Conservation (phyloP, 1,284 basidiomycete genomes). For the Paramarasmius palmivorus region DNA sequence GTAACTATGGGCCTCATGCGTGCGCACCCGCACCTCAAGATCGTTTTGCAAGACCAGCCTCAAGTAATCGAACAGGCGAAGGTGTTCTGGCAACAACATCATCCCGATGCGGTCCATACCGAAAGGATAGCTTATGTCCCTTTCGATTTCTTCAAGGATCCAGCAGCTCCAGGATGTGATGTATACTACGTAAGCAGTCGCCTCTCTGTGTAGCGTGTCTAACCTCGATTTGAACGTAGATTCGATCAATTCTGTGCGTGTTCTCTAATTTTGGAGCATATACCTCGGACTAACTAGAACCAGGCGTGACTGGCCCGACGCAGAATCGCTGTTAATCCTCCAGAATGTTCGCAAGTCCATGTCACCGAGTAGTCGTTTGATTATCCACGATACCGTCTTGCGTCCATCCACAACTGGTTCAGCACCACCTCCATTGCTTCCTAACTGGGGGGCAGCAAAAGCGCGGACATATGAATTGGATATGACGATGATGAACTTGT, state of each 20-base stretch:
- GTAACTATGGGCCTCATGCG: neutral
- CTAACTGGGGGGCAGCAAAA: slow-evolving; percentile 5
- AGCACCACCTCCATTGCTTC: slow-evolving; percentile 5
- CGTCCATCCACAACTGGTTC: no score
- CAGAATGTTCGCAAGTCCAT: slow-evolving; percentile 7
- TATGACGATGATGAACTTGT: slow-evolving; percentile 9
- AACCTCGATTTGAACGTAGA: neutral
- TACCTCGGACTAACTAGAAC: neutral
- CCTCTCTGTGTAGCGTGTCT: neutral
- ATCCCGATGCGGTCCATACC: slow-evolving; percentile 1
- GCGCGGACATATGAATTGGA: slow-evolving; percentile 4
- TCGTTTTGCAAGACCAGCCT: slow-evolving; percentile 1
- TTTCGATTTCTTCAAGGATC: slow-evolving; percentile 8
- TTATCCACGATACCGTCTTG: neutral
- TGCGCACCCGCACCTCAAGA: neutral
- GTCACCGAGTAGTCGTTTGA: neutral
- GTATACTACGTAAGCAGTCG: slow-evolving; percentile 7
- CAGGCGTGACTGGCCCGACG: slow-evolving; percentile 7
- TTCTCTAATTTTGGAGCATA: neutral
- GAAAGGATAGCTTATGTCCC: slow-evolving; percentile 1
- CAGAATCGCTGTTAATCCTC: slow-evolving; percentile 2
- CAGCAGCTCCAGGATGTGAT: slow-evolving; percentile 3
- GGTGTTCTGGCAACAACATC: slow-evolving; percentile 2
- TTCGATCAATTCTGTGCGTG: neutral
- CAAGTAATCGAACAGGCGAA: neutral